These are phyloP conservation scores for Phytophthora vignae DNA, from an alignment of 352 stramenopile species.

Conservation along the genomic window DNA sequence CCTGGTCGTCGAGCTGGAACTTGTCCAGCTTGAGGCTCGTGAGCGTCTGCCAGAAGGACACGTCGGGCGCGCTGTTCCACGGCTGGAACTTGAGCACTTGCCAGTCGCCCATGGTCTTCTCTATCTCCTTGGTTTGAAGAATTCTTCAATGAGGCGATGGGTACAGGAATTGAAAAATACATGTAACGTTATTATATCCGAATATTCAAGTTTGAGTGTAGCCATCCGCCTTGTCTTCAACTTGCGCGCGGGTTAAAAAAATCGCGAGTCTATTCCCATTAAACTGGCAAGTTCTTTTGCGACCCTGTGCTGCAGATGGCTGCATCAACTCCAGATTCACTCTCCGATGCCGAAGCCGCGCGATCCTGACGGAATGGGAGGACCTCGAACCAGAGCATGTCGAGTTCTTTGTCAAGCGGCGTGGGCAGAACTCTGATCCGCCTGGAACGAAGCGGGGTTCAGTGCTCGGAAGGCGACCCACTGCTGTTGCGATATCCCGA, in stretches of 20 bases:
- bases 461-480: not conserved
- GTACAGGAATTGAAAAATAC: not conserved
- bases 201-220: constrained; percentile 1
- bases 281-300: no score
- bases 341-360: not conserved
- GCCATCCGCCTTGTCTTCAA: no score
- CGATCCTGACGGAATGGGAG: not conserved
- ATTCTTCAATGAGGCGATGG: not conserved
- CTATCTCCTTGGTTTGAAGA: not conserved
- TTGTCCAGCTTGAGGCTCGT: constrained; percentile 81
- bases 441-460: constrained; percentile 1
- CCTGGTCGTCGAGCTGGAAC: constrained; percentile 80
- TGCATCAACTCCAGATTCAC: no score
- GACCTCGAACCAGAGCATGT: not conserved
- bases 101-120: constrained; percentile 24
- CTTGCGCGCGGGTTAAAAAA: no score
- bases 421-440: not conserved
- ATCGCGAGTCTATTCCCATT: no score
- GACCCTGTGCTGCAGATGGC: no score
- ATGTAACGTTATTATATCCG: not conserved
- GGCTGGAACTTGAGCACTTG: constrained; percentile 81
- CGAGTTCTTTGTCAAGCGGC: not conserved
- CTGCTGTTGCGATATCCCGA: not conserved
- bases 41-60: constrained; percentile 87
- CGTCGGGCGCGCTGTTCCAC: constrained; percentile 83